phyloP scores from a whole-genome alignment of 192 early-diverging fungal species.

The Phlyctochytrium bullatum region DNA sequence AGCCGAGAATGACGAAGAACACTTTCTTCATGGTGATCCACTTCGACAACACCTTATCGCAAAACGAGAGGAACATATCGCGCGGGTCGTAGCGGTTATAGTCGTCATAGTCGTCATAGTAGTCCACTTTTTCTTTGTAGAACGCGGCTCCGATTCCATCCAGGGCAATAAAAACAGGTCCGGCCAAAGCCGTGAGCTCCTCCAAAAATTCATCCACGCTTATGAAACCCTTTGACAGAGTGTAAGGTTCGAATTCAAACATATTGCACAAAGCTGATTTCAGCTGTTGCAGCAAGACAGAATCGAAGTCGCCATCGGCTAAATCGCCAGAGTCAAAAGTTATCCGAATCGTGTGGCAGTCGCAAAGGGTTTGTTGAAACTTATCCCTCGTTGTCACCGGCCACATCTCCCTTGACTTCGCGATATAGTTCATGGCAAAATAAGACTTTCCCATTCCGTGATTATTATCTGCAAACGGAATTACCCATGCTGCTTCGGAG shows the following conservation, averaged over 20 bases:
- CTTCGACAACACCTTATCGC: not conserved
- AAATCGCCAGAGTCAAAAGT: no score
- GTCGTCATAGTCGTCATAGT: no score
- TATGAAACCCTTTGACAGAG: conserved; percentile 6
- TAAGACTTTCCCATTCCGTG: no score
- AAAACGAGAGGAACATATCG: conserved; percentile 12
- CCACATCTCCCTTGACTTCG: no score
- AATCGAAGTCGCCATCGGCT: no score
- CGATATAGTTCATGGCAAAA: no score
- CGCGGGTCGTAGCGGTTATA: conserved; percentile 23
- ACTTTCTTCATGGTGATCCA: conserved; percentile 20
- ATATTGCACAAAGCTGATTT: conserved; percentile 4
- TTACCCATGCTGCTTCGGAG: no score
- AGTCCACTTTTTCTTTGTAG: not conserved
- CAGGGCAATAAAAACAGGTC: conserved; percentile 24
- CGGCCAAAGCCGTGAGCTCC: conserved; percentile 4
- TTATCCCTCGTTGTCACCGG: no score
- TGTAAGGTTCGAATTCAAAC: conserved; percentile 1
- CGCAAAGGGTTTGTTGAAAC: no score
- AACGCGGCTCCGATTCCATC: conserved; percentile 23
- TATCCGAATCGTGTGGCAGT: no score
- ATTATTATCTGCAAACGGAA: no score
- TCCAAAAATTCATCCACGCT: conserved; percentile 3
- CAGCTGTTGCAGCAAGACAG: no score
- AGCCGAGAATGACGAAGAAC: conserved; percentile 18